Base-by-base conservation (phyloP, 2,329 filamentous ascomycete genomes). In the Alternaria rosae region DNA sequence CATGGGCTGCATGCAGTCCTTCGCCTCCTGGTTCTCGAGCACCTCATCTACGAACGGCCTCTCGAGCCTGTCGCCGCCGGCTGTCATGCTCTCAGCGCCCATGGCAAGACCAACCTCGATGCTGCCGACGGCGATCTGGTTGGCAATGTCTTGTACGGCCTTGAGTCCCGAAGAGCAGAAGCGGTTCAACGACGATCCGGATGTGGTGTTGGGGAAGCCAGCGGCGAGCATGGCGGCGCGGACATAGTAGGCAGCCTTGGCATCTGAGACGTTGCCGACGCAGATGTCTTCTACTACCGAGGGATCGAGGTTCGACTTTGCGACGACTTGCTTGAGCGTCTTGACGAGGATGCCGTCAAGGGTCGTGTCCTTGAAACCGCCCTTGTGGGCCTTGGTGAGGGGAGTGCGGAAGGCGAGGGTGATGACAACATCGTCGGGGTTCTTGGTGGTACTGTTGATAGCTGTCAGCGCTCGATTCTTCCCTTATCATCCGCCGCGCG, bases 161-260 rank as follows among this genome's bases (percentile, higher is more conserved):
- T 97, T 96, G 69, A 99, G 89, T 35, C 95, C 95, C 0, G 94
- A 97, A 38, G 93, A 96, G 86, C 95, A 99, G 89, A 99, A 98
- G 65, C 95, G 91, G 86, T 98, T 98, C 61, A 97, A 86, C 44
- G 91, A 90, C 44, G 87, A 94, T 67, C 91, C 92, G 68, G 89
- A 88, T 51, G 92, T 87, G 7, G 94, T 97, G 84, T 95, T 94
- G 70, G 95, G 94, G 85, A 95, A 97, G 71, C 95, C 95, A 60
- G 95, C 95, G 50, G 93, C 92, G 65, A 98, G 91, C 66, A 91
- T 86, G 47, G 95, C 93, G 54, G 94, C 93, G 72, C 95, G 94
- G 75, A 91, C 85, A 80, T 96, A 94, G 87, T 97, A 97, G 59
- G 94, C 89, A 59, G 94, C 92, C 81, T 95, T 94, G 70, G 85